Base-by-base conservation (phyloP, 176 grass and related monocot species). In the Carex pumila region DNA sequence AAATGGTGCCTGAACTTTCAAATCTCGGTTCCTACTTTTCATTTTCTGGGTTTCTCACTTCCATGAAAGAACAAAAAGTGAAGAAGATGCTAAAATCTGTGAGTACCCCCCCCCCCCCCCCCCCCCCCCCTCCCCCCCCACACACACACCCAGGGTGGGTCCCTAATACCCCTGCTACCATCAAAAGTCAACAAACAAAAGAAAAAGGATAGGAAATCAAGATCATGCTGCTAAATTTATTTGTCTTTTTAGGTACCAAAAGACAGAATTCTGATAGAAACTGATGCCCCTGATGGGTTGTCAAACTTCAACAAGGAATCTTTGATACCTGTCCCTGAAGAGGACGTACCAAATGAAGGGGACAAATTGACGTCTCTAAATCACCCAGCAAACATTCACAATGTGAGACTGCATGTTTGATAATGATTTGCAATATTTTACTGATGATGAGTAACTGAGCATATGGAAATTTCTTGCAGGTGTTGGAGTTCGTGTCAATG, bases 201-300 rank as follows among this genome's bases (percentile, higher is more conserved):
- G 47, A 54, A 54, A 62, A 29, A 29, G 21, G 1, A 54, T 30
- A 55, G 6, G 5, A 31, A 56, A 55, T 50, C 1, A 76, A 55
- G 34, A 18, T 37, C 75, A 34, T 79, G 68, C 69, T 25, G 37
- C 56, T 66, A 71, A 43, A 43, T n/a, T 8, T 12, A 43, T 67
- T 84, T 85, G 34, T 61, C 61, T 87, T 81, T 86, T 31, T 75
- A 95, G 96, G 94, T 98, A 79, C 96, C 96, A 31, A 53, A 86
- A 59, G 92, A 98, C 71, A 93, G 89, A 90, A 94, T 94, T 93
- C 86, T 95, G 43, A 82, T 95, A 72, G 96, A 98, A 84, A 90
- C 96, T 30, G 91, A 98, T 80, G 88, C 91, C 29, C 91, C 91
- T 7, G 96, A 92, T 70, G 96, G 91, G 60, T 83, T 98, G 43